Base-by-base conservation (phyloP, 2,329 filamentous ascomycete species). In the Colletotrichum cuscutae region DNA sequence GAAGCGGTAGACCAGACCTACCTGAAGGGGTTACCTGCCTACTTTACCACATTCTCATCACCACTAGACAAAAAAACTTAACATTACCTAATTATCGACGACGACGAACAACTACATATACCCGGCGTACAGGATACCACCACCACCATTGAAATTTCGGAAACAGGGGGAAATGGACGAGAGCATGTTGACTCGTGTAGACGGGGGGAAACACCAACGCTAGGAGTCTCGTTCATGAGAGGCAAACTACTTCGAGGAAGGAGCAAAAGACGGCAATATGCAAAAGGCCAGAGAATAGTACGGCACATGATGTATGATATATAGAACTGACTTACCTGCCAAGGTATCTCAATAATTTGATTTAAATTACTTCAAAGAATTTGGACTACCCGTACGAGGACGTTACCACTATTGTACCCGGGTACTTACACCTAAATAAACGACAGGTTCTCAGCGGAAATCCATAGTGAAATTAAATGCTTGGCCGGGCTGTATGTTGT, bases 91-190 rank as follows among this genome's bases (percentile, higher is more conserved):
- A 12, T 24, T 9, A n/a, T 13, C 52, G 26, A 68, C 52, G 32
- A 63, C n/a, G 26, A 35, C 11, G 32, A 35, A 35, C 32, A 35
- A 12, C 30, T 32, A 37, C n/a, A 61, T 49, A 56, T 49, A 57
- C 49, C 68, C 24, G 63, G 63, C 68, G 56, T 49, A 66, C 42
- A 35, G 42, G 56, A 46, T 32, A 60, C 46, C 60, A 46, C 57
- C 68, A 67, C 26, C 8, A 26, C n/a, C 28, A 11, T 42, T 35
- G 32, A 12, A 35, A 3, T 15, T 59, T 42, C 13, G 19, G 65
- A 13, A 35, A 52, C 32, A 12, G 12, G 64, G 56, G 4, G 28
- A 12, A 5, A 15, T 1, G 6, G 4, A 6, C 57, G 32, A 13
- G 22, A 54, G 52, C 24, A 12, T 7, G 15, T 3, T 8, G 12